Base-by-base conservation (phyloP, 2,329 filamentous ascomycete species). In the Peltaster fructicola region DNA sequence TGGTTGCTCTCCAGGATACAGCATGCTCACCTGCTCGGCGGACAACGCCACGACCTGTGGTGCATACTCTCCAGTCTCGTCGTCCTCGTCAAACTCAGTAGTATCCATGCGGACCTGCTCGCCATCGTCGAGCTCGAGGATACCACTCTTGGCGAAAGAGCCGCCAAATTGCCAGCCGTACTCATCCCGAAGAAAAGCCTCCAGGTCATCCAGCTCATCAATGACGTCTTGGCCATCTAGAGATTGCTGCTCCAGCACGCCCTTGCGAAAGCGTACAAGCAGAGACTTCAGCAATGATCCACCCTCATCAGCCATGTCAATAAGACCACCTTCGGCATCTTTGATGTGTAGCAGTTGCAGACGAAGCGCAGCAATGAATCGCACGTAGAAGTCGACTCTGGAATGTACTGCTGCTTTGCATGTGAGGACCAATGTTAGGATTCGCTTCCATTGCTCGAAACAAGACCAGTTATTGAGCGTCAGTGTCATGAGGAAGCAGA, bases 1-100 rank as follows among this genome's bases (percentile, higher is more conserved):
- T n/a, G n/a, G n/a, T n/a, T n/a, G n/a, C 44, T 69, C 70, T 15
- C 81, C 81, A 9, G 73, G 79, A 50, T 91, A 91, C 37, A 91
- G 52, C 57, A 45, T 88, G 73, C 44, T 44, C 29, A 51, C 39
- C 31, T 61, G 56, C 22, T 51, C 50, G 3, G 52, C 42, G 9
- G 54, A 57, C 31, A 62, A 34, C 18, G 73, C 63, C 11, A 74
- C 67, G 15, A 74, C 47, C 17, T 62, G 51, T 11, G 69, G 69
- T 15, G 68, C 68, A 54, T 68, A 73, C 36, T 74, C 68, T 7
- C 69, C 69, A 8, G 56, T 61, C 45, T 73, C 68, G 24, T 73
- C 68, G 11, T 72, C 66, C 38, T 66, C 64, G 21, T 70, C 67
- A 18, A 37, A 45, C 5, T 34, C 37, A 12, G 42, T 46, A 3